phyloP scores from a whole-genome alignment of 768 basidiomycete species.

The Tulasnella sp. region DNA sequence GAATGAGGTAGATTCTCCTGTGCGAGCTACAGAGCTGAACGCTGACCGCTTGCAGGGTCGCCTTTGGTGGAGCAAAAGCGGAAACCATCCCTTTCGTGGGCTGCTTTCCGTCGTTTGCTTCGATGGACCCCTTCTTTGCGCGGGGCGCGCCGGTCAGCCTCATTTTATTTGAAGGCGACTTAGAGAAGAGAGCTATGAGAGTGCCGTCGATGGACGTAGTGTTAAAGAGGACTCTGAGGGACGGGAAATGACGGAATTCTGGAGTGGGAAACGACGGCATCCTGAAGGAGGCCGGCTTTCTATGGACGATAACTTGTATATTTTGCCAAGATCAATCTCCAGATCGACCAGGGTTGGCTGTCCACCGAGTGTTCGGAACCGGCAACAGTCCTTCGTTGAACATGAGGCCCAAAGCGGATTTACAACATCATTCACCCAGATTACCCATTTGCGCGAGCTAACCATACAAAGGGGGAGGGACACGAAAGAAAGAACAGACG shows the following conservation, averaged over 20 bases:
- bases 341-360: no score
- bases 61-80: neutral
- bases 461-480: neutral
- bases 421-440: neutral
- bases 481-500: neutral
- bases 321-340: no score
- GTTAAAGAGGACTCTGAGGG: neutral
- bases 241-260: neutral
- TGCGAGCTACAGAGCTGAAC: neutral
- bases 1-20: neutral
- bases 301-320: no score
- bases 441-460: neutral
- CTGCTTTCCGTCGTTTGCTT: neutral
- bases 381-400: no score
- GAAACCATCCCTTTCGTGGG: neutral
- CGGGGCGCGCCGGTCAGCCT: slow-evolving; percentile 6
- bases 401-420: neutral
- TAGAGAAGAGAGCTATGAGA: slow-evolving; percentile 4
- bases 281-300: no score
- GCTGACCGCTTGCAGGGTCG: neutral
- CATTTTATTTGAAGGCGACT: slow-evolving; percentile 3
- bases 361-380: no score
- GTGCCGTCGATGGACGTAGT: slow-evolving; percentile 9
- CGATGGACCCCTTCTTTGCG: slow-evolving; percentile 15
- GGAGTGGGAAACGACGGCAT: no score